These are phyloP conservation scores for Haplographium delicatum DNA, from an alignment of 495 filamentous ascomycete genomes.

Conservation along the genomic window DNA sequence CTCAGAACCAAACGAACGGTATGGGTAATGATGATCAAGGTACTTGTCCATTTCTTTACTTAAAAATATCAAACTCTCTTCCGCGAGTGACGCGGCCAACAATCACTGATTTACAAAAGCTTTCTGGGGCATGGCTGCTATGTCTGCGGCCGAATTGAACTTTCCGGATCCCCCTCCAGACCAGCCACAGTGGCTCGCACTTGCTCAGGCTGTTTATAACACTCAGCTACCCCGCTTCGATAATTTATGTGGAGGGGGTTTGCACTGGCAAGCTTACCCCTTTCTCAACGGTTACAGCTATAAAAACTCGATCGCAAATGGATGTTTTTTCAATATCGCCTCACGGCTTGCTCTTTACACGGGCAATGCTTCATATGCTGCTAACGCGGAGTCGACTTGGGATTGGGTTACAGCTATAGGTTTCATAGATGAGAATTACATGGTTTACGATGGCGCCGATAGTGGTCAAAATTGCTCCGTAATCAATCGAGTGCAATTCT, in stretches of 20 bases:
- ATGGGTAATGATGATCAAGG: conserved; percentile 80
- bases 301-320: conserved; percentile 83
- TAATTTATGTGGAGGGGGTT: conserved; percentile 58
- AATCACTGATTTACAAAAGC: conserved; percentile 52
- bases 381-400: conserved; percentile 66
- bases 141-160: conserved; percentile 64
- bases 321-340: conserved; percentile 83
- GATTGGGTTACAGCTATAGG: conserved; percentile 63
- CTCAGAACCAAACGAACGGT: conserved; percentile 62
- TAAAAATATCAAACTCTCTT: background rate
- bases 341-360: conserved; percentile 72
- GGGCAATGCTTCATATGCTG: conserved; percentile 65
- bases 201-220: conserved; percentile 80
- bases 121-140: conserved; percentile 77
- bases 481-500: conserved; percentile 57
- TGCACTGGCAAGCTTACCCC: conserved; percentile 76
- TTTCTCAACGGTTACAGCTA: conserved; percentile 75
- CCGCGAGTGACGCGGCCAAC: conserved; percentile 51
- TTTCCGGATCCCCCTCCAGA: conserved; percentile 58
- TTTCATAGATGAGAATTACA: conserved; percentile 55
- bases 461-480: conserved; percentile 55
- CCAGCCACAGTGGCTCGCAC: conserved; percentile 66
- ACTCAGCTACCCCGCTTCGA: conserved; percentile 64
- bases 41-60: background rate
- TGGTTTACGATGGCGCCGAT: conserved; percentile 68